Evolutionary conservation across 345 rosid species (phyloP).

Genomic region (Salix dunnii): DNA sequence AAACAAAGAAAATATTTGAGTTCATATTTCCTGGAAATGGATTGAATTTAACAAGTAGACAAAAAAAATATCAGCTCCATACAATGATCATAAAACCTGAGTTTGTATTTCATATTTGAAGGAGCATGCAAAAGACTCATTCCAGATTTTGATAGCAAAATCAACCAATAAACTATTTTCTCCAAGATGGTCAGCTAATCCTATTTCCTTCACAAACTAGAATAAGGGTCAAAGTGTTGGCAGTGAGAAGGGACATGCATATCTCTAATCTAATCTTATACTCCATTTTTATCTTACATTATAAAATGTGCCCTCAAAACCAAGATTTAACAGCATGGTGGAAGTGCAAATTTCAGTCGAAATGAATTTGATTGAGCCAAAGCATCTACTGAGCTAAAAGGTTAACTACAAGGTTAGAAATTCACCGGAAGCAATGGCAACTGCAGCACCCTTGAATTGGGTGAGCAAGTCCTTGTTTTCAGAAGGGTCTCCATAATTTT

Average conservation of each 20-base stretch:
- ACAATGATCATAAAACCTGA: neutral
- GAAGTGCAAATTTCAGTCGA: neutral
- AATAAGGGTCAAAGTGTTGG: neutral
- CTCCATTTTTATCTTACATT: neutral
- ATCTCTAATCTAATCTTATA: neutral
- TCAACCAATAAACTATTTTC: neutral
- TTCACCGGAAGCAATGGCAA: slow-evolving; percentile 89
- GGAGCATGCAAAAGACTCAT: neutral
- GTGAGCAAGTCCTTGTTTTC: slow-evolving; percentile 83
- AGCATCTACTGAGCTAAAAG: neutral
- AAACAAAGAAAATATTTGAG: no score
- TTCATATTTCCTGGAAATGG: neutral
- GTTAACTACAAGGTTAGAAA: neutral
- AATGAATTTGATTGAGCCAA: neutral
- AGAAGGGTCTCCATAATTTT: slow-evolving; percentile 87
- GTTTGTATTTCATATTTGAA: neutral
- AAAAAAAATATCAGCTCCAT: neutral
- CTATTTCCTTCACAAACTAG: neutral
- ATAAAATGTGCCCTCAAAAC: neutral
- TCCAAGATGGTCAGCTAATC: neutral
- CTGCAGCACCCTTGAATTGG: slow-evolving; percentile 90
- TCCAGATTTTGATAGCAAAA: neutral
- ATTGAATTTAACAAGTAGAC: neutral
- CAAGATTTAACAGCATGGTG: neutral
- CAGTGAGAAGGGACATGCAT: neutral